Base-by-base conservation (phyloP, 805 yeast species). In the Kodamaea nitidulidarum region DNA sequence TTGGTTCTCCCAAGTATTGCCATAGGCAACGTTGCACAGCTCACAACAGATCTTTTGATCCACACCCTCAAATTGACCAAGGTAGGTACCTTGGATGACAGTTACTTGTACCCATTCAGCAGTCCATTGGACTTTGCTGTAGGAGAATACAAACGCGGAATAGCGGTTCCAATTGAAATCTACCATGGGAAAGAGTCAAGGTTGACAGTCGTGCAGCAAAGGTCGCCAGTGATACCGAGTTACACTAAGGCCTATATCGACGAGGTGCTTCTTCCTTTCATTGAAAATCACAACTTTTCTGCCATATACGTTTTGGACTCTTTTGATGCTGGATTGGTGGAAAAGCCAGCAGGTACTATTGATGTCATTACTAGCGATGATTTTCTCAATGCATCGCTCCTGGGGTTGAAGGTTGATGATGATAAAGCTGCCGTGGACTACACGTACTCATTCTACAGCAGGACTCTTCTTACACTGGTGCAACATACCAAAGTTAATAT, bases 11-110 rank as follows among this genome's bases (percentile, higher is more conserved):
- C 98, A 0, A 62, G 88, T 0, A 84, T 93, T 0, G 79, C 96
- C 3, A 74, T 86, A 4, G 98, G 95, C 6, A 93, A 91, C 52
- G 83, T 88, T 3, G 95, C 98, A 0, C 98, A 93, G 57, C 63
- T 91, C 35, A 62, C 90, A 0, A 59, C 75, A 4, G 98, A 90
- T 58, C 65, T 90, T 21, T 61, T 91, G 17, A 66, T 88, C 7
- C 83, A 82, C 50, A 76, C 81, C n/a, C 61, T 75, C 16, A 69
- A 67, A 4, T 74, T 81, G 42, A 45, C 59, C 40, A 74, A 73
- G 27, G 67, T 81, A 3, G 78, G 75, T 8, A 53, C 74, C 11
- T 60, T 90, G 20, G 83, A 84, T 50, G 80, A 80, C 37, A 57
- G 65, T 2, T 75, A 67, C 46, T 59, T 88, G 7, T 85, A 84